Evolutionary conservation across 345 rosid species (phyloP), one percentile per base, ranked within the genome.

Genomic region (Litchi chinensis): DNA sequence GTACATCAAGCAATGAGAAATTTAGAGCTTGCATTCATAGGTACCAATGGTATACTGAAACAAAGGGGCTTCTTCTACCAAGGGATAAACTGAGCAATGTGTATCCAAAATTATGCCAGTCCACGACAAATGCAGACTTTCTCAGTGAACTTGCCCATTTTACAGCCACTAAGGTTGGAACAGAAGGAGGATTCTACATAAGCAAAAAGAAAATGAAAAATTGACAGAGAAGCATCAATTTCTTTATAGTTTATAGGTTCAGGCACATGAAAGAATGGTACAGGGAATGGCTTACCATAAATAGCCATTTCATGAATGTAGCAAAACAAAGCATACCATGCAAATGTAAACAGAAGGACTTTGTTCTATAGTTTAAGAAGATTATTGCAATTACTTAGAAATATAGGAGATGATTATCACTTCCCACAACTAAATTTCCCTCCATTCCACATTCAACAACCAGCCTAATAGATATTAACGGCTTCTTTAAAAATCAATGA

Each of bases 71-170:
- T 83, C 84, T 93, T 80, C 98, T 91, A 80, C 99, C 98, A 40
- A 96, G 80, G 12, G 98, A 94, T 81, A 96, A 83, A n/a, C 92
- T 91, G 82, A 96, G 84, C 84, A 96, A 84, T 1, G 99, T 94
- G 75, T 93, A 96, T 80, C 99, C 99, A 88, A 92, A 96, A 75
- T 96, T 96, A 82, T 96, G 99, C 99, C 99, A 96, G 85, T 96
- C 99, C 15, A 96, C 85, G 64, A 96, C 73, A 85, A 91, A 90
- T 0, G 91, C 87, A 5, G 97, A 90, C 71, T 72, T 80, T 80
- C 94, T 90, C 83, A 90, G 86, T 83, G 90, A 89, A 85, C 98
- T 93, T 13, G 95, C 98, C 98, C 97, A 94, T 88, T 91, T 91
- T 43, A 94, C 95, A 75, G 96, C 97, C 48, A 91, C 78, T 74